phyloP scores from a whole-genome alignment of 306 rosid species.

The Ormosia semicastrata region DNA sequence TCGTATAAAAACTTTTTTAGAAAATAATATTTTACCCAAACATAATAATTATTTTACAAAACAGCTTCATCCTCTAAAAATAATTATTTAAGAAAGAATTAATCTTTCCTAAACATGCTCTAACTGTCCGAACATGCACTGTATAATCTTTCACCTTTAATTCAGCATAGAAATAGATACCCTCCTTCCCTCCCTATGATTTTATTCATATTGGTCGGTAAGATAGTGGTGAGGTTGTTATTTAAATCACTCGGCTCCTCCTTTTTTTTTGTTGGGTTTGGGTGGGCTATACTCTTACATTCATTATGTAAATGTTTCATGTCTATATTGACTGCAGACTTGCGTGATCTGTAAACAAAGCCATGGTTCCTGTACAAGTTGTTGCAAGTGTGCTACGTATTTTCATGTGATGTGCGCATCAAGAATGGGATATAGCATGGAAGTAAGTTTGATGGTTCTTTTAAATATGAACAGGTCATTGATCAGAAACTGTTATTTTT shows the following conservation, averaged over 20 bases:
- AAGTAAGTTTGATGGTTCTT: slow-evolving; percentile 55
- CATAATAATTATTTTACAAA: too few relatives aligned
- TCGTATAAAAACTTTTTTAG: too few relatives aligned
- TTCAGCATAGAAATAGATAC: not conserved
- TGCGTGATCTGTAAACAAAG: slow-evolving; percentile 84
- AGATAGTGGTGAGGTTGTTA: not conserved
- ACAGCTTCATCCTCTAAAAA: too few relatives aligned
- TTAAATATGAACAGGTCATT: not conserved
- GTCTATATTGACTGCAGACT: slow-evolving; percentile 49
- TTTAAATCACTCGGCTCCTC: not conserved
- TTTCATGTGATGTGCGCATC: slow-evolving; percentile 86
- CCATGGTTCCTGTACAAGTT: slow-evolving; percentile 85
- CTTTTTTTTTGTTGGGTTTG: not conserved
- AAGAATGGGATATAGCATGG: slow-evolving; percentile 86
- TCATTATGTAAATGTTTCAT: slow-evolving; percentile 9
- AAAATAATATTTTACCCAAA: too few relatives aligned
- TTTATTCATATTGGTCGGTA: not conserved
- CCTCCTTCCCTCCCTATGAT: not conserved
- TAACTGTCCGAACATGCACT: not conserved
- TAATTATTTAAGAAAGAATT: too few relatives aligned
- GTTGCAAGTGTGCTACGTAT: slow-evolving; percentile 93
- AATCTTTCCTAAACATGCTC: too few relatives aligned
- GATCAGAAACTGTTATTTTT: not conserved
- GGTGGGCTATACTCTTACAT: not conserved
- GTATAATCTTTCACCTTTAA: not conserved